Evolutionary conservation across 2,329 filamentous ascomycete species (phyloP).

Genomic region (Clarireedia homoeocarpa): DNA sequence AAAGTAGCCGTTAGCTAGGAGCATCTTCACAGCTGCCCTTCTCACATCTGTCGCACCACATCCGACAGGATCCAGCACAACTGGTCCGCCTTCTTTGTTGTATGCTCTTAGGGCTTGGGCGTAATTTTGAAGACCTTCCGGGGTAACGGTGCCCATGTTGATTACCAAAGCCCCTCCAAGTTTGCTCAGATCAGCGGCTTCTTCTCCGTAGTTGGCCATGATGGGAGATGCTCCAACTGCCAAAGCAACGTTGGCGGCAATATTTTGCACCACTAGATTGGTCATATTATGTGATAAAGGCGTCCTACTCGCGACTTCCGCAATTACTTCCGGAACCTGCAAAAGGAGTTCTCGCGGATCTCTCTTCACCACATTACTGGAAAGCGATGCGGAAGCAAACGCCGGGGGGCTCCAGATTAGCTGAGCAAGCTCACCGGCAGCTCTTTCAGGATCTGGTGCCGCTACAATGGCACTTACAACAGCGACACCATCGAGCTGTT

Average conservation of each 20-base stretch:
- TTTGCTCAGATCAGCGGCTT: slow-evolving; percentile 71
- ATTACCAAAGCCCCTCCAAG: slow-evolving; percentile 75
- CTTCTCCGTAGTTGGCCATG: slow-evolving; percentile 82
- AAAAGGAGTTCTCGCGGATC: slow-evolving; percentile 20
- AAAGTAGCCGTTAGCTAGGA: slow-evolving; percentile 70
- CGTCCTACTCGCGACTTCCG: slow-evolving; percentile 50
- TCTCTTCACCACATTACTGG: slow-evolving; percentile 14
- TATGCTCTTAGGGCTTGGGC: slow-evolving; percentile 69
- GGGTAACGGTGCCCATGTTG: slow-evolving; percentile 90
- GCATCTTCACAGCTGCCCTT: slow-evolving; percentile 58
- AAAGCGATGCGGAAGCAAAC: slow-evolving; percentile 17
- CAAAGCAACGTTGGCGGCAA: slow-evolving; percentile 85
- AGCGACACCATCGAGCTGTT: slow-evolving; percentile 70
- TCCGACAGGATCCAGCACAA: slow-evolving; percentile 85
- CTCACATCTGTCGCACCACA: slow-evolving; percentile 75
- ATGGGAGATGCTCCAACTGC: slow-evolving; percentile 83
- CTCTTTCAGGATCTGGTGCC: slow-evolving; percentile 56
- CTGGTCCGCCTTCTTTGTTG: slow-evolving; percentile 65
- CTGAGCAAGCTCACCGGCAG: slow-evolving; percentile 49
- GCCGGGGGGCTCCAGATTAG: slow-evolving; percentile 38
- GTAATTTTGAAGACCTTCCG: slow-evolving; percentile 65
- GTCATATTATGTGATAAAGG: slow-evolving; percentile 96
- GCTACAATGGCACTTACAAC: slow-evolving; percentile 85
- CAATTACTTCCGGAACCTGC: slow-evolving; percentile 39
- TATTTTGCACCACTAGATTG: slow-evolving; percentile 90